Percentiles rank a stretch among this genome's conserved stretches.
These are phyloP conservation scores for Pseudocercospora crystallina DNA, from an alignment of 2,329 filamentous ascomycete genomes.

Conservation along the genomic window DNA sequence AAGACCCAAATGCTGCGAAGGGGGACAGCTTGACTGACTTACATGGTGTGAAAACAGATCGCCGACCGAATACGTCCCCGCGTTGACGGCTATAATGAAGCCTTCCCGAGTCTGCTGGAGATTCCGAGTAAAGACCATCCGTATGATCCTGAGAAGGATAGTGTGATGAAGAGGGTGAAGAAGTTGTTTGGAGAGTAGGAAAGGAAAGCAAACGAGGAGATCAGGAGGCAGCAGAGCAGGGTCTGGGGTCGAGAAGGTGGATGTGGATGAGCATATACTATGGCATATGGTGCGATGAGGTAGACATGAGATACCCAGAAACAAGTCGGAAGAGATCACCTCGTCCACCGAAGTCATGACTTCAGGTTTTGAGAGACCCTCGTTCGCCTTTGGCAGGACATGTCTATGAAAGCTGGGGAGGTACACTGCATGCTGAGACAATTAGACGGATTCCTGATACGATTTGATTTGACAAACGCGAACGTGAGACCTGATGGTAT, in stretches of 20 bases:
- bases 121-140: slow-evolving; percentile 99
- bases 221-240: too few species aligned
- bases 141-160: slow-evolving; percentile 98
- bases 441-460: too few species aligned
- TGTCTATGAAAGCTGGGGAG: too few species aligned
- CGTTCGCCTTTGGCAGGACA: too few species aligned
- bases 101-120: slow-evolving; percentile 93
- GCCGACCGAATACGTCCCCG: slow-evolving; percentile 89
- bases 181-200: slow-evolving; percentile 67
- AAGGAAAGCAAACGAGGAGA: background rate
- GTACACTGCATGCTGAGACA: too few species aligned
- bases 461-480: too few species aligned
- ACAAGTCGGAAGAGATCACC: background rate
- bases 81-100: slow-evolving; percentile 87
- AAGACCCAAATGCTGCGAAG: background rate
- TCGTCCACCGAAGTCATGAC: too few species aligned
- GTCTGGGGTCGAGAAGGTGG: too few species aligned
- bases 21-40: slow-evolving; percentile 3
- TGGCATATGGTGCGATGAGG: background rate
- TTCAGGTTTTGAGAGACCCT: too few species aligned
- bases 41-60: slow-evolving; percentile 62
- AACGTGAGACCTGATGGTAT: too few species aligned
- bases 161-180: slow-evolving; percentile 83
- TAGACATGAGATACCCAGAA: background rate
- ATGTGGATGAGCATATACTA: too few species aligned